These are phyloP conservation scores for Scytalidium lignicola DNA, from an alignment of 2,329 filamentous ascomycete genomes.

Conservation along the genomic window DNA sequence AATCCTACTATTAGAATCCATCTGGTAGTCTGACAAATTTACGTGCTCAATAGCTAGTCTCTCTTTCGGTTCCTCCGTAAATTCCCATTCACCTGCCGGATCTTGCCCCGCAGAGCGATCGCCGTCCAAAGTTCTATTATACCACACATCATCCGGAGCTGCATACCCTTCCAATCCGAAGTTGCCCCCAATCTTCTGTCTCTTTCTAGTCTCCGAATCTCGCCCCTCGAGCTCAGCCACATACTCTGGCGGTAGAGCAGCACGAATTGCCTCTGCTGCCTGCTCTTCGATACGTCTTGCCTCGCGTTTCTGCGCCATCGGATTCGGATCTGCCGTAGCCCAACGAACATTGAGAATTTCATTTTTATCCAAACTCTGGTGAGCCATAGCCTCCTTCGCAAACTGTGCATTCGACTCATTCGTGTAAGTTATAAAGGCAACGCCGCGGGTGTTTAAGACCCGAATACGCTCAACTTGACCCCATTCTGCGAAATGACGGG, in stretches of 20 bases:
- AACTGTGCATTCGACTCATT: conserved; percentile 90
- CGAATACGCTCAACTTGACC: conserved; percentile 84
- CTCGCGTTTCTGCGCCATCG: conserved; percentile 88
- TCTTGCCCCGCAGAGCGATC: no score
- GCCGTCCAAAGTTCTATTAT: no score
- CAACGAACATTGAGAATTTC: conserved; percentile 95
- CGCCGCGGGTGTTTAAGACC: conserved; percentile 82
- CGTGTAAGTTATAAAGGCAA: conserved; percentile 90
- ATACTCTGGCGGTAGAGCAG: conserved; percentile 83
- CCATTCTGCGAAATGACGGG: conserved; percentile 95
- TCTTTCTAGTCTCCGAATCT: conserved; percentile 80
- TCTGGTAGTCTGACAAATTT: conserved; percentile 31
- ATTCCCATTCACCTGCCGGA: conserved; percentile 87
- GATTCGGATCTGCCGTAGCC: conserved; percentile 96
- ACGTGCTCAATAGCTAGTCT: conserved; percentile 44
- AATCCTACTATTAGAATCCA: conserved; percentile 42
- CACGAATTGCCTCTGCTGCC: conserved; percentile 85
- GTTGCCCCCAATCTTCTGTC: conserved; percentile 81
- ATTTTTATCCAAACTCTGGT: conserved; percentile 84
- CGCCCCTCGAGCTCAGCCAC: conserved; percentile 91
- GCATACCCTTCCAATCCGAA: conserved; percentile 90
- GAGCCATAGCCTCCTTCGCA: conserved; percentile 92
- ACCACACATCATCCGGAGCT: conserved; percentile 35
- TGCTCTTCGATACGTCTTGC: conserved; percentile 88
- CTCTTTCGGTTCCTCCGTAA: conserved; percentile 67